Evolutionary conservation across 164 flowering plant genomes (phyloP).

Genomic region (Akebia trifoliata): DNA sequence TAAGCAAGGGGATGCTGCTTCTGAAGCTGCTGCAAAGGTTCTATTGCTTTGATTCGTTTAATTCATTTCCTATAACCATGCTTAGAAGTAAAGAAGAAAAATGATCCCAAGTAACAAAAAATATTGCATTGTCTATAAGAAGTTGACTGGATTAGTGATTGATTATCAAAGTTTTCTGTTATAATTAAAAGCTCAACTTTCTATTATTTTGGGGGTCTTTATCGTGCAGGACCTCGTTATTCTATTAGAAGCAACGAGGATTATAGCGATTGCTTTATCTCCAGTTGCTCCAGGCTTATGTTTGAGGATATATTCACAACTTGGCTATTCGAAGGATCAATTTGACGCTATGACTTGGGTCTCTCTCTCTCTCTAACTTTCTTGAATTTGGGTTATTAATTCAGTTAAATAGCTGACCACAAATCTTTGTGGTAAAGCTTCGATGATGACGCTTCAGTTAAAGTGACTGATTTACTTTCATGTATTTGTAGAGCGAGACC

Average conservation of each 20-base stretch:
- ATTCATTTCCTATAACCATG: too few species aligned
- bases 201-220: background rate
- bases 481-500: slow-evolving; percentile 51
- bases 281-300: slow-evolving; percentile 73
- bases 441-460: background rate
- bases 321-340: slow-evolving; percentile 72
- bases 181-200: slow-evolving; percentile 1
- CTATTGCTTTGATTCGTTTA: background rate
- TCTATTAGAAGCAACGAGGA: slow-evolving; percentile 84
- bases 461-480: slow-evolving; percentile 5
- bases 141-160: background rate
- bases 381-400: background rate
- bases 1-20: slow-evolving; percentile 76
- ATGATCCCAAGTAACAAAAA: background rate
- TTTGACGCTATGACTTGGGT: slow-evolving; percentile 71
- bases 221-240: slow-evolving; percentile 73
- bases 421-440: background rate
- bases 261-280: slow-evolving; percentile 74
- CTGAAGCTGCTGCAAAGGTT: slow-evolving; percentile 92
- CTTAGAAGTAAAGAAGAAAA: too few species aligned
- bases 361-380: slow-evolving; percentile 32
- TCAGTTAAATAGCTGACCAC: background rate
- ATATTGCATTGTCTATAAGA: background rate
- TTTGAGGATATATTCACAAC: slow-evolving; percentile 73
- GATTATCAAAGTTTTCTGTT: background rate